phyloP scores from a whole-genome alignment of 768 basidiomycete genomes.

The Hericium erinaceus region DNA sequence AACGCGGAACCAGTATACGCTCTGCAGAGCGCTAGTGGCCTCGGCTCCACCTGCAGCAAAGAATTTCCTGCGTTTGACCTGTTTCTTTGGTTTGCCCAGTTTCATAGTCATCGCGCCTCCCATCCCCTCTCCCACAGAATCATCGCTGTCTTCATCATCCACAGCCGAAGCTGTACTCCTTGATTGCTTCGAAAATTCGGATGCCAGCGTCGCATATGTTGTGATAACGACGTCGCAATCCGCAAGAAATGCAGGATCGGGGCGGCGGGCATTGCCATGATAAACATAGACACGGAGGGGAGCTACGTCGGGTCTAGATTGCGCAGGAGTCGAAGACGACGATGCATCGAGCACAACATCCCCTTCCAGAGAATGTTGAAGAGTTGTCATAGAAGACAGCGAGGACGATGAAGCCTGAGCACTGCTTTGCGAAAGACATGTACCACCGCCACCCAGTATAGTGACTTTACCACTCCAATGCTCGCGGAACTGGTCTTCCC shows the following conservation, averaged over 20 bases:
- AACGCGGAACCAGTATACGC: constrained; percentile 92
- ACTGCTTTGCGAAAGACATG: constrained; percentile 12
- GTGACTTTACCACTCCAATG: constrained; percentile 89
- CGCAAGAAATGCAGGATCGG: constrained; percentile 79
- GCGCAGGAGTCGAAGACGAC: neutral
- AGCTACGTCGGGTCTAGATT: constrained; percentile 6
- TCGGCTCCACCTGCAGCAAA: constrained; percentile 34
- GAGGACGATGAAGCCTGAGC: neutral
- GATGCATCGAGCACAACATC: neutral
- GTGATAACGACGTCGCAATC: constrained; percentile 98
- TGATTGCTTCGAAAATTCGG: constrained; percentile 87
- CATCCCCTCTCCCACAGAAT: constrained; percentile 56
- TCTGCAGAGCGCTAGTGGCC: constrained; percentile 76
- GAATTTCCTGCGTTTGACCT: constrained; percentile 37
- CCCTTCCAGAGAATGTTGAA: neutral
- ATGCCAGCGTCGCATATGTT: constrained; percentile 91
- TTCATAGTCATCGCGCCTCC: constrained; percentile 26
- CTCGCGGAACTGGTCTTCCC: constrained; percentile 98
- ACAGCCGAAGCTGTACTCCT: constrained; percentile 50
- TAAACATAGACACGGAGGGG: constrained; percentile 87
- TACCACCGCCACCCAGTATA: constrained; percentile 71
- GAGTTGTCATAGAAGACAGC: neutral
- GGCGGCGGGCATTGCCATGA: constrained; percentile 82
- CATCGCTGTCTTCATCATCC: constrained; percentile 53
- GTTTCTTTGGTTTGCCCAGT: constrained; percentile 56